These are phyloP conservation scores for Hibiscus mutabilis DNA, from an alignment of 345 rosid genomes.

Conservation along the genomic window DNA sequence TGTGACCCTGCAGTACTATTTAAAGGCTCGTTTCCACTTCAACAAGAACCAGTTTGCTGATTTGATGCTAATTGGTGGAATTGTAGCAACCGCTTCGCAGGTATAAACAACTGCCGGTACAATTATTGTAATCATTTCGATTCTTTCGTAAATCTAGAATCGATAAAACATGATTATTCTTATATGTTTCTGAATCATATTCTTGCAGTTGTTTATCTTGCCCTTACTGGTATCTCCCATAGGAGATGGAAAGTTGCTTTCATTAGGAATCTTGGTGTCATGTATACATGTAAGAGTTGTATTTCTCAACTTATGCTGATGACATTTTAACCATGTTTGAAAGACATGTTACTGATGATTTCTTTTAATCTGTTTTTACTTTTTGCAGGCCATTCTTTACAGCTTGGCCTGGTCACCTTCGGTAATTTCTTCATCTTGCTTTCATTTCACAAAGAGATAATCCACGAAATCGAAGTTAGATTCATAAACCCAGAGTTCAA, in stretches of 20 bases:
- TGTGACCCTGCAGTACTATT: slow-evolving; percentile 51
- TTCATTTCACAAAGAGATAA: not conserved
- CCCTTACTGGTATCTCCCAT: slow-evolving; percentile 52
- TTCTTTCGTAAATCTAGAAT: not conserved
- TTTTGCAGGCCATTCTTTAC: slow-evolving; percentile 52
- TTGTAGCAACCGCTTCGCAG: slow-evolving; percentile 56
- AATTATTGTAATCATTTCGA: not conserved
- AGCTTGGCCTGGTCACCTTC: slow-evolving; percentile 76
- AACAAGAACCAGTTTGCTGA: slow-evolving; percentile 73
- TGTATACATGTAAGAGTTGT: slow-evolving; percentile 34
- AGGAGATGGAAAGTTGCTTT: slow-evolving; percentile 61
- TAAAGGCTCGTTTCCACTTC: slow-evolving; percentile 88
- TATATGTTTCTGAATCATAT: slow-evolving; percentile 3
- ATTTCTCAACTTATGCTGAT: not conserved
- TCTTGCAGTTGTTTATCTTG: slow-evolving; percentile 56
- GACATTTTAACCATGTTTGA: not conserved
- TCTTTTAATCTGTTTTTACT: not conserved
- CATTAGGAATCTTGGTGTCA: slow-evolving; percentile 49
- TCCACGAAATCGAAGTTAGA: no score
- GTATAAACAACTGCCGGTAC: slow-evolving; percentile 14
- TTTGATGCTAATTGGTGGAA: slow-evolving; percentile 44
- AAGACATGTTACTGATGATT: not conserved
- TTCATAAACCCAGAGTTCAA: no score
- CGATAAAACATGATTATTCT: not conserved
- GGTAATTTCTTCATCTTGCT: slow-evolving; percentile 35